These are phyloP conservation scores for Claviceps capensis DNA, from an alignment of 2,329 filamentous ascomycete genomes.

Conservation along the genomic window DNA sequence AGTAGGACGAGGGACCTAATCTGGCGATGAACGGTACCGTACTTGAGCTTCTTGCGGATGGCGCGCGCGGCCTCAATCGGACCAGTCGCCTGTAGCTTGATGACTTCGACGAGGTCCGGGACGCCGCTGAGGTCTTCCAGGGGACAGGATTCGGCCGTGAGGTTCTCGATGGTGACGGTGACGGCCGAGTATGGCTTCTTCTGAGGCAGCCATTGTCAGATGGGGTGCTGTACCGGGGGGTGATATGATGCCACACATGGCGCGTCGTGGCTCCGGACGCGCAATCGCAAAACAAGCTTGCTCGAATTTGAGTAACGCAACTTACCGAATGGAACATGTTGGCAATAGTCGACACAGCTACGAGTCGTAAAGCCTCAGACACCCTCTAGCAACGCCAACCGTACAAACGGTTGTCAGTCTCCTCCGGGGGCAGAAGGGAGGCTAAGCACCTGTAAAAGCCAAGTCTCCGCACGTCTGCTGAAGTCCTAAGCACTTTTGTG, in stretches of 20 bases:
- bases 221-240: not conserved
- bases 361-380: not conserved
- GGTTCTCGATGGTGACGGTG: conserved; percentile 78
- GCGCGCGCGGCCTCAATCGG: conserved; percentile 83
- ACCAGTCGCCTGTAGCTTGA: conserved; percentile 76
- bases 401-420: too few species aligned
- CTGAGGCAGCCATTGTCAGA: conserved; percentile 7
- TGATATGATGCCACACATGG: too few species aligned
- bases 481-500: too few species aligned
- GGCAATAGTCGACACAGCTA: not conserved
- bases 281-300: too few species aligned
- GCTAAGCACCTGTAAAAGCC: too few species aligned
- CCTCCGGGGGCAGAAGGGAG: too few species aligned
- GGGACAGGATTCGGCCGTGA: conserved; percentile 80
- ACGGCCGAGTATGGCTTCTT: conserved; percentile 83
- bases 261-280: too few species aligned
- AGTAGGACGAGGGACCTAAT: conserved; percentile 77
- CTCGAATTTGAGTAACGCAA: not conserved
- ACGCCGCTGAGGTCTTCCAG: conserved; percentile 88
- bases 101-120: conserved; percentile 85
- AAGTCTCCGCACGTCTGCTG: too few species aligned
- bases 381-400: too few species aligned
- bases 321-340: conserved; percentile 19
- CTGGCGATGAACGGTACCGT: conserved; percentile 87
- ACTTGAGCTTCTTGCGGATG: conserved; percentile 96